Evolutionary conservation across 2,329 filamentous ascomycete species (phyloP).

Genomic region (Fusarium odoratissimum): DNA sequence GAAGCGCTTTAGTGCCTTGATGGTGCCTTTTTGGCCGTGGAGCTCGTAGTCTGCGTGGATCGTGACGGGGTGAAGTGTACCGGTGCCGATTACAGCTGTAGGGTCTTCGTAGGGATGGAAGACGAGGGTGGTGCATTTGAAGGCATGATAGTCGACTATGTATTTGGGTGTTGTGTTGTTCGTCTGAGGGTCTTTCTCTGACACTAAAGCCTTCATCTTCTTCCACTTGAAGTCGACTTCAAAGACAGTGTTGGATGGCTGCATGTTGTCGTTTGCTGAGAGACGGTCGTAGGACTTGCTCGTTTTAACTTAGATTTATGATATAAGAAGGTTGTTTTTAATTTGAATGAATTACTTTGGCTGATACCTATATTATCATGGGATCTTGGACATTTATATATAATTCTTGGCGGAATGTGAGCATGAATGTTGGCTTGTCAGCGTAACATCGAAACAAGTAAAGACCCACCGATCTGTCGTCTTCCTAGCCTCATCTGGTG

Average conservation of each 20-base stretch:
- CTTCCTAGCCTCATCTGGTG: neutral
- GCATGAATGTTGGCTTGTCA: neutral
- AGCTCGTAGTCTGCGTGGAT: slow-evolving; percentile 41
- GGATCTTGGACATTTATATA: neutral
- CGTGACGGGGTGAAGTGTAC: slow-evolving; percentile 33
- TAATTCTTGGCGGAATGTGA: neutral
- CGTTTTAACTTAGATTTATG: neutral
- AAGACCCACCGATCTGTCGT: too few species aligned
- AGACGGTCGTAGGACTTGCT: neutral
- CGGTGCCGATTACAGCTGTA: slow-evolving; percentile 10
- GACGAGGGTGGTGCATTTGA: slow-evolving; percentile 19
- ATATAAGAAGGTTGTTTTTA: neutral
- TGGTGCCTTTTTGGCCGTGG: slow-evolving; percentile 31
- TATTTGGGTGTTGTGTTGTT: slow-evolving; percentile 23
- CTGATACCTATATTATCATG: neutral
- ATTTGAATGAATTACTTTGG: neutral
- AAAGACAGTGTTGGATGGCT: neutral
- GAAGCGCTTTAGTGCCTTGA: slow-evolving; percentile 36
- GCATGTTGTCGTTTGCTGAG: neutral
- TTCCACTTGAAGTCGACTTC: slow-evolving; percentile 37
- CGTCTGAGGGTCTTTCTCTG: neutral
- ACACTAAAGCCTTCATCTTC: slow-evolving; percentile 24
- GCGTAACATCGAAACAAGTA: neutral
- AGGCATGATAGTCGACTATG: slow-evolving; percentile 23
- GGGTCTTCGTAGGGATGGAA: slow-evolving; percentile 20